Evolutionary conservation across 1,139 yeast genomes (phyloP), one percentile per base, ranked within the genome.

Genomic region (Nakaseomyces bracarensis): DNA sequence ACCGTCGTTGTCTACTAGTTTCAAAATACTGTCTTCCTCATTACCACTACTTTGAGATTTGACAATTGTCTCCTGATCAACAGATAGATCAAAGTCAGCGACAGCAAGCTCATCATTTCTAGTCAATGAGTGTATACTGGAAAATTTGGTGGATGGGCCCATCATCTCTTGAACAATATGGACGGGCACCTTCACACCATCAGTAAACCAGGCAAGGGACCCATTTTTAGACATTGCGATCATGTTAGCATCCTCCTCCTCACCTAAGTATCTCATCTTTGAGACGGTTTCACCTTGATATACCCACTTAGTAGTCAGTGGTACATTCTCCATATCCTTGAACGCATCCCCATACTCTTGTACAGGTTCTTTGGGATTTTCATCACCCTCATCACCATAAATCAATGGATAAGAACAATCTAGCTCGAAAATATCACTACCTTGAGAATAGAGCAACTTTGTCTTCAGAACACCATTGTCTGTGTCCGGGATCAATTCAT

Each of bases 171-270:
- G 58, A 42, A 57, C 53, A 28, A 56, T 53, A 42, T 53, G 57
- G n/a, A 56, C 53, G 3, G 64, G 64, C 4, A 51, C 57, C 42
- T 53, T 52, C 39, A 52, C 46, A 5, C 53, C 60, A 9, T 55
- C 57, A 15, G 51, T 48, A 42, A 58, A 58, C 63, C 64, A 60
- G 11, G 61, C 64, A 21, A 60, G 38, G 7, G 62, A 57, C 11
- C 62, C 64, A 41, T 50, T 56, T 9, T 50, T 43, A 4, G 61
- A 51, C 61, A 60, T 54, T 5, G 53, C 60, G 38, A 60, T 46
- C 22, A 50, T 46, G 9, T 54, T 48, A 19, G 51, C 49, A 18
- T 52, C 58, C 19, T 50, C 50, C 11, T 39, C 47, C 19, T 45
- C 48, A 19, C 56, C 57, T 33, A 58, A 39, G 29, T 49, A 49